phyloP scores from a whole-genome alignment of 129 eudicot genomes.

The Apium graveolens region DNA sequence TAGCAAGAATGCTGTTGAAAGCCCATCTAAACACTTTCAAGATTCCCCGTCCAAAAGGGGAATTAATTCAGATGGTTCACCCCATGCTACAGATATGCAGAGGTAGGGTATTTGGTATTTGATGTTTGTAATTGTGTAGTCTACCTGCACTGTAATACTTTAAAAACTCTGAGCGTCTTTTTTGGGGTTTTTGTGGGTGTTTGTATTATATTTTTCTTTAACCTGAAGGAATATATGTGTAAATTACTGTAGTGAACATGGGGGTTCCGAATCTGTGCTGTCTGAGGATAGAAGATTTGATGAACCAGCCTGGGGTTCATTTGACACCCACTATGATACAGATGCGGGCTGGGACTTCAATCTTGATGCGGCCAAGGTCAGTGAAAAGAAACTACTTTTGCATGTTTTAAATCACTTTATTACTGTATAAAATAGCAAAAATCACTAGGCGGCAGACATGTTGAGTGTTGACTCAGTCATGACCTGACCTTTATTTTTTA shows the following conservation, averaged over 20 bases:
- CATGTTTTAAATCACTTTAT: background rate
- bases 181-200: background rate
- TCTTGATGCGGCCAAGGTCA: conserved; percentile 37
- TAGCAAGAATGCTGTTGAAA: conserved; percentile 34
- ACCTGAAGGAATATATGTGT: background rate
- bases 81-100: conserved; percentile 39
- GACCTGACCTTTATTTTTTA: background rate
- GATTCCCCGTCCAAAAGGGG: conserved; percentile 28
- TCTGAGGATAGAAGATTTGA: conserved; percentile 53
- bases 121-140: background rate
- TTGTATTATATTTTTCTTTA: background rate
- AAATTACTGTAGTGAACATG: conserved; percentile 39
- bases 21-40: conserved; percentile 41
- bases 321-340: conserved; percentile 50
- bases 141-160: background rate
- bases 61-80: conserved; percentile 44
- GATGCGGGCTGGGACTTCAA: conserved; percentile 53
- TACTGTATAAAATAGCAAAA: background rate
- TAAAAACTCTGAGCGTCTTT: background rate
- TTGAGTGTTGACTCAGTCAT: background rate
- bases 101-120: conserved; percentile 27
- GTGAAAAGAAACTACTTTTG: background rate
- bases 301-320: conserved; percentile 51
- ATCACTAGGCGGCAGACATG: background rate
- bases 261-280: conserved; percentile 36